Evolutionary conservation across 129 eudicot genomes (phyloP), one percentile per base, ranked within the genome.

Genomic region (Pseudognaphalium luteoalbum): DNA sequence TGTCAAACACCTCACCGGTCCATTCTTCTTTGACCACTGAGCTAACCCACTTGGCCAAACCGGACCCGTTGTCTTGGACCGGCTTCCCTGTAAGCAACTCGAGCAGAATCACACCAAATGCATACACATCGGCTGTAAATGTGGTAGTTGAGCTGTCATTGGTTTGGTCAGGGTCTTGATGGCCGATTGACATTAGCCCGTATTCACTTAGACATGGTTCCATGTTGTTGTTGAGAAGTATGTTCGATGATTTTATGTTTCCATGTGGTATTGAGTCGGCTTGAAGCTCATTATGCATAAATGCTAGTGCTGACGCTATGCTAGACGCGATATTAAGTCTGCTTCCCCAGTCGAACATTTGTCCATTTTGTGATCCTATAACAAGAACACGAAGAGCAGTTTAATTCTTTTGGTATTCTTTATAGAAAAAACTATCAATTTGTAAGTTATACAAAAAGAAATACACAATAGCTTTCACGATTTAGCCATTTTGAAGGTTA

Each of bases 221-320:
- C 91, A 88, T 84, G 65, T 76, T 41, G 11, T 79, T 28, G 76
- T 76, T 86, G 37, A 91, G 64, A 30, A 91, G 61, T 51, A 91
- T 91, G 86, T 91, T 91, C 7, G 94, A 86, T 42, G 94, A 86
- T 76, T 90, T 90, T 15, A 90, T 14, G 86, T 88, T 91, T 29
- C 97, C 97, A 57, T 91, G 94, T 8, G 94, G 81, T n/a, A 91
- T 88, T 20, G 73, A 77, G 71, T 91, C 87, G 25, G 39, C 68
- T 44, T 83, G 76, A 63, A 88, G 97, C 76, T 76, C 85, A n/a
- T 85, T 83, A 37, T 91, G 97, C 94, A 88, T 88, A 88, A 78
- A 82, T 5, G 90, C 87, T 22, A 91, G 68, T 21, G 94, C 91
- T 19, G 81, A 75, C 0, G 94, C 90, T 41, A 83, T 72, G 70